These are phyloP conservation scores for Prorocentrum cordatum DNA, from an alignment of 169 alveolate species.

Conservation along the genomic window DNA sequence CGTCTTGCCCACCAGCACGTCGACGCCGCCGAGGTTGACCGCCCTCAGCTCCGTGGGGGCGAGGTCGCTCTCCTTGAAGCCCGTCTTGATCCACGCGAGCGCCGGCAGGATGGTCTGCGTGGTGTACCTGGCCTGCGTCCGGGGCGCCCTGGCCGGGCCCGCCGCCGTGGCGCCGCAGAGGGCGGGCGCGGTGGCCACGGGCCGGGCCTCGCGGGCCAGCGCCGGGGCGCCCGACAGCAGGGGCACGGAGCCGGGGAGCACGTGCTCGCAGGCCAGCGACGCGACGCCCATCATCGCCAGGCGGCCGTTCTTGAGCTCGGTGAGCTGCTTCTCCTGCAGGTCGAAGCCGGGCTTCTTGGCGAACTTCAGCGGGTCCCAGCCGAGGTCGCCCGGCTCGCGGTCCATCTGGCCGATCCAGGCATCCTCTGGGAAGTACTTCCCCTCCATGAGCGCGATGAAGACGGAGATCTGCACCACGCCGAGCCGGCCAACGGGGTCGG, in stretches of 20 bases:
- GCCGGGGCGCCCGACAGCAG: slow-evolving; percentile 19
- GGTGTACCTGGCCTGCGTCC: slow-evolving; percentile 51
- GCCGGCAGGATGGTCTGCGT: slow-evolving; percentile 62
- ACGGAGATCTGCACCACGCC: slow-evolving; percentile 65
- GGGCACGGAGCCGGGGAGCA: slow-evolving; percentile 43
- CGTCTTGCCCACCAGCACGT: slow-evolving; percentile 23
- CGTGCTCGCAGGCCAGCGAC: slow-evolving; percentile 18
- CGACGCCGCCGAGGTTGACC: slow-evolving; percentile 38
- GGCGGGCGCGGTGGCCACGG: slow-evolving; percentile 6
- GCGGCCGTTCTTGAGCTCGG: slow-evolving; percentile 61
- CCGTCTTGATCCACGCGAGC: slow-evolving; percentile 40
- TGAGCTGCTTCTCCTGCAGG: background rate
- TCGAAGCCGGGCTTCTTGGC: slow-evolving; percentile 13
- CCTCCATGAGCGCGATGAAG: slow-evolving; percentile 36
- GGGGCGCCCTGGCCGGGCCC: background rate
- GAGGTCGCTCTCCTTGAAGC: slow-evolving; percentile 25
- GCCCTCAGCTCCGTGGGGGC: slow-evolving; percentile 36
- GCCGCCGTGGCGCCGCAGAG: slow-evolving; percentile 49
- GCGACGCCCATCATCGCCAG: slow-evolving; percentile 46
- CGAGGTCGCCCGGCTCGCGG: slow-evolving; percentile 65
- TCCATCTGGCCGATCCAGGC: slow-evolving; percentile 68
- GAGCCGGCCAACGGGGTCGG: slow-evolving; percentile 38
- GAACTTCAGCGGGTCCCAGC: slow-evolving; percentile 41
- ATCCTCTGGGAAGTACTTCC: slow-evolving; percentile 44
- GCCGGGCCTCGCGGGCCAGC: slow-evolving; percentile 15